phyloP scores from a whole-genome alignment of 371 early-diverging fungal genomes.

The Apophysomyces sp. region DNA sequence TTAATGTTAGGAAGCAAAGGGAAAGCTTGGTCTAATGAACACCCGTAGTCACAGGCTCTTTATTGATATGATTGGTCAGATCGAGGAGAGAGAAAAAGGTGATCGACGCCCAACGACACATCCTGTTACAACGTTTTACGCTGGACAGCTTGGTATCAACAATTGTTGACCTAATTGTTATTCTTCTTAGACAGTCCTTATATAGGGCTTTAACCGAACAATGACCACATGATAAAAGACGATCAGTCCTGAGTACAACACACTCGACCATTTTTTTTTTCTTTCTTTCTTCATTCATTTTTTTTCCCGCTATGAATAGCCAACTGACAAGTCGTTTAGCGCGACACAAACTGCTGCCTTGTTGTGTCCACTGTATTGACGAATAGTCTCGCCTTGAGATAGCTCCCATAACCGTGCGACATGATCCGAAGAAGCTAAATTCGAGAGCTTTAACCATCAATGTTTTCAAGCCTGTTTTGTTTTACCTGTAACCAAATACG shows the following conservation, averaged over 20 bases:
- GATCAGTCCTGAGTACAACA: no score
- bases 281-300: neutral
- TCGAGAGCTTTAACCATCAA: neutral
- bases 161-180: no score
- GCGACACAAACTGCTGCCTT: conserved; percentile 92
- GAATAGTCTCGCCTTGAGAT: conserved; percentile 78
- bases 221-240: no score
- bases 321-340: conserved; percentile 76
- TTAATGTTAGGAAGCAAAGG: neutral
- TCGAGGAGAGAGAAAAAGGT: neutral
- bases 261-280: neutral
- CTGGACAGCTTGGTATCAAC: no score
- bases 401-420: conserved; percentile 88
- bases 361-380: conserved; percentile 90
- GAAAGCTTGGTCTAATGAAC: neutral
- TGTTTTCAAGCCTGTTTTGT: neutral
- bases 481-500: conserved; percentile 83
- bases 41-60: neutral
- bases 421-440: conserved; percentile 82
- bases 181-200: no score
- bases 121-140: no score
- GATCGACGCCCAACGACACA: no score
- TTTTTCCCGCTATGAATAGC: conserved; percentile 23
- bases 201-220: no score
- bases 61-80: neutral